Evolutionary conservation across 2,329 filamentous ascomycete species (phyloP), one percentile per base, ranked within the genome.

Genomic region (Calonectria pseudoturangicola): DNA sequence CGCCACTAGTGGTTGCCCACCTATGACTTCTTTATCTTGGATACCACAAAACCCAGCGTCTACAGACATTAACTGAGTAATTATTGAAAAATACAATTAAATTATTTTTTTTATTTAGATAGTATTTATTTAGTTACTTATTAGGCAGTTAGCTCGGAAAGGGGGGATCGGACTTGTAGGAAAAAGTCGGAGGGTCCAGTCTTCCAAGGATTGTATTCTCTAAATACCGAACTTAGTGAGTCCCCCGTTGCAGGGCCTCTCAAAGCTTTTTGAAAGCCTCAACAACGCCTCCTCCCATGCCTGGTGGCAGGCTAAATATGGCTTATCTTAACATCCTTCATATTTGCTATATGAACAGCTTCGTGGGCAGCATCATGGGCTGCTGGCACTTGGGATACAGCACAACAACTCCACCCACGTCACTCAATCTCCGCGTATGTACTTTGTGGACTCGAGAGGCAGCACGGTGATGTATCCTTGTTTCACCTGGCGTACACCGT

Each of bases 211-310:
- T 21, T 21, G 21, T 21, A 21, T 21, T 21, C 21, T 21, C 21
- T 21, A 21, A 60, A 28, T 71, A 73, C 28, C 62, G 33, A 51
- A 25, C 18, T 60, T 66, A 36, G 41, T 62, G 41, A 65, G 63
- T 21, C 39, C 54, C 51, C 28, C 6, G n/a, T 60, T 43, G 28
- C 13, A 12, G 28, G 16, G 50, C 15, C 50, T 54, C 4, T n/a
- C 9, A 18, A 30, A 27, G 27, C 48, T 15, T 48, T n/a, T 25
- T 10, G 21, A 21, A 51, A 51, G 48, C 27, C 48, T 30, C 27
- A 18, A 30, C 18, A 13, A 1, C 18, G 3, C 27, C 27, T 21
- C 48, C 6, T 18, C 13, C 1, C 13, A 13, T 28, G 48, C 27
- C 15, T n/a, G 50, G 50, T 54, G 25, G 50, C 28, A 3, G 16